phyloP scores from a whole-genome alignment of 306 rosid species.

The Geum urbanum region DNA sequence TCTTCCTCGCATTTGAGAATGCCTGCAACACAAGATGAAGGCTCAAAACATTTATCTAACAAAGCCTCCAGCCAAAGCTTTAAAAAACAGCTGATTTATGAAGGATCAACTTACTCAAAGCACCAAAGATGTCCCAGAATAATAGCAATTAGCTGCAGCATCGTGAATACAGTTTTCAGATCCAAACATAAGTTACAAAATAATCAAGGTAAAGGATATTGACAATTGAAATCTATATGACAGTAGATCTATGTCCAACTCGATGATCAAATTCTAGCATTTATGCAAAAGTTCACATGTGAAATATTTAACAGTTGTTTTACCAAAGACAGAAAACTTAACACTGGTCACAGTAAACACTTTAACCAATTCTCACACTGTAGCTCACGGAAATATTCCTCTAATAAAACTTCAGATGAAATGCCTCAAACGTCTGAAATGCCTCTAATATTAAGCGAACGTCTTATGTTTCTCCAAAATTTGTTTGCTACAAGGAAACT shows the following conservation, averaged over 20 bases:
- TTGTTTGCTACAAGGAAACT: background rate
- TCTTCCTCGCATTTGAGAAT: conserved; percentile 78
- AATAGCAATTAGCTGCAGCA: conserved; percentile 76
- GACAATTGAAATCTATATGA: background rate
- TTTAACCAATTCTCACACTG: background rate
- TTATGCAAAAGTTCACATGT: background rate
- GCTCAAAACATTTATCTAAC: conserved; percentile 10
- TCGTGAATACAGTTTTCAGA: conserved; percentile 23
- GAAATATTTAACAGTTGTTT: background rate
- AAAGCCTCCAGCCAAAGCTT: conserved; percentile 13
- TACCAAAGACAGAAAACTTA: background rate
- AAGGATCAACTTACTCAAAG: conserved; percentile 63
- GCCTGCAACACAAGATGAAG: conserved; percentile 41
- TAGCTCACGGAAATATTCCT: background rate
- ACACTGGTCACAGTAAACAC: background rate
- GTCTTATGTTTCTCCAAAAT: background rate
- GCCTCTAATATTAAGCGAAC: background rate
- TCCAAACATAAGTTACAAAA: conserved; percentile 3
- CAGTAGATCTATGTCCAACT: too few species aligned
- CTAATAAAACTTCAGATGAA: background rate
- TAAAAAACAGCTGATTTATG: conserved; percentile 11
- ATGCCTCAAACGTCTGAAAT: background rate
- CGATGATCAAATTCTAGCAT: background rate
- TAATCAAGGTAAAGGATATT: background rate
- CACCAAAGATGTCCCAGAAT: conserved; percentile 94